Evolutionary conservation across 2,329 filamentous ascomycete genomes (phyloP), one percentile per base, ranked within the genome.

Genomic region (Diaporthe caulivora): DNA sequence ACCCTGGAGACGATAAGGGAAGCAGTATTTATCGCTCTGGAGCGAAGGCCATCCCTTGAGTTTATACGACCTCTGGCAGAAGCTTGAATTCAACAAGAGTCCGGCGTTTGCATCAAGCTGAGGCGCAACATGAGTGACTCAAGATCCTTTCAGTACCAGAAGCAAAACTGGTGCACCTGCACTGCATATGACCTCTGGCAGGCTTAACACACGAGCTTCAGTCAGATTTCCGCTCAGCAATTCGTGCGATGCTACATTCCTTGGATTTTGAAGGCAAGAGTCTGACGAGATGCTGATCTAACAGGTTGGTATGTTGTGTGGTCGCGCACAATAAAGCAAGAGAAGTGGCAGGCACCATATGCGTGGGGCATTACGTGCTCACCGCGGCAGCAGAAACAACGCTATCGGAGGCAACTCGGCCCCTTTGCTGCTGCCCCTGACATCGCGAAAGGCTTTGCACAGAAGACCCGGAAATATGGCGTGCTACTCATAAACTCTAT

Each of bases 351-450:
- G 44, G 51, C 49, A 67, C 15, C 62, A 67, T 67, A 67, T n/a
- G 42, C 40, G 62, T 67, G 62, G 62, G 62, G 62, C 62, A 49
- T 67, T 53, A 40, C 62, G 62, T 67, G 62, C 62, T 67, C 18
- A 13, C 24, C 2, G 57, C 57, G 37, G 57, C 34, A 44, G 57
- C 57, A 60, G 29, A 44, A 21, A 3, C 37, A 42, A 26, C 57
- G 57, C 57, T 29, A 29, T 60, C 57, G 57, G 57, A 13, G 37
- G 57, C 57, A 60, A 60, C 9, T 44, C 57, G 57, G 37, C 57
- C 37, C 26, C n/a, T 44, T 44, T 60, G n/a, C 15, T 29, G n/a
- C 15, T 29, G 24, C 57, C 57, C 37, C 37, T 60, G 31, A 24
- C 13, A 11, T 15, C 29, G 8, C 37, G 2, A 2, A 18, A 42